These are phyloP conservation scores for Neoboletus brunneissimus DNA, from an alignment of 768 basidiomycete genomes.

Conservation along the genomic window DNA sequence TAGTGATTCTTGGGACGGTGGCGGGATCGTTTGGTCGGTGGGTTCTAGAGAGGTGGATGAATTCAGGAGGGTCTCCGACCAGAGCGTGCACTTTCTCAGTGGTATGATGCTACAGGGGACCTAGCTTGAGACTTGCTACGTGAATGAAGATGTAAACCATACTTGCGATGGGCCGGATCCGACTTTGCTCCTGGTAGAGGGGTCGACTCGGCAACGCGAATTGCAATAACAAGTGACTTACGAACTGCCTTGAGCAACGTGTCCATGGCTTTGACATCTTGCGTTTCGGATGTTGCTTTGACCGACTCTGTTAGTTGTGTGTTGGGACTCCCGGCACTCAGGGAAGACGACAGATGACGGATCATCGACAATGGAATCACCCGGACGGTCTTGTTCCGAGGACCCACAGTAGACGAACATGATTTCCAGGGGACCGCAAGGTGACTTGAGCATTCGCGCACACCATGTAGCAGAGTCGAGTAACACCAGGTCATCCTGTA, in stretches of 20 bases:
- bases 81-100: slow-evolving; percentile 47
- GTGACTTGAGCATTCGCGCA: not conserved
- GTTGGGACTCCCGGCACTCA: not conserved
- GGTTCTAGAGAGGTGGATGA: slow-evolving; percentile 25
- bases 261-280: slow-evolving; percentile 60
- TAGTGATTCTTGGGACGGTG: slow-evolving; percentile 25
- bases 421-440: not conserved
- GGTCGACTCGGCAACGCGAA: not conserved
- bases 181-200: slow-evolving; percentile 42
- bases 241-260: slow-evolving; percentile 52
- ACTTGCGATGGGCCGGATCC: slow-evolving; percentile 55
- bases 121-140: slow-evolving; percentile 3
- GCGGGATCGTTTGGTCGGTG: slow-evolving; percentile 12
- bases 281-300: slow-evolving; percentile 45
- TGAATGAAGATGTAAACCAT: slow-evolving; percentile 9
- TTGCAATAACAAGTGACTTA: slow-evolving; percentile 35
- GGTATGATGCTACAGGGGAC: slow-evolving; percentile 48
- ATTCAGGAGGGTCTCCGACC: slow-evolving; percentile 58
- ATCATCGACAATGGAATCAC: not conserved
- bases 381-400: not conserved
- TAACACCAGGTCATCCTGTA: not conserved
- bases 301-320: slow-evolving; percentile 9
- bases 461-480: slow-evolving; percentile 30
- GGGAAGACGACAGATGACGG: slow-evolving; percentile 1
- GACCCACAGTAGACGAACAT: not conserved